Percentiles rank a stretch among this genome's conserved stretches.
These are phyloP conservation scores for Auriscalpium orientale DNA, from an alignment of 768 basidiomycete species.

Conservation along the genomic window DNA sequence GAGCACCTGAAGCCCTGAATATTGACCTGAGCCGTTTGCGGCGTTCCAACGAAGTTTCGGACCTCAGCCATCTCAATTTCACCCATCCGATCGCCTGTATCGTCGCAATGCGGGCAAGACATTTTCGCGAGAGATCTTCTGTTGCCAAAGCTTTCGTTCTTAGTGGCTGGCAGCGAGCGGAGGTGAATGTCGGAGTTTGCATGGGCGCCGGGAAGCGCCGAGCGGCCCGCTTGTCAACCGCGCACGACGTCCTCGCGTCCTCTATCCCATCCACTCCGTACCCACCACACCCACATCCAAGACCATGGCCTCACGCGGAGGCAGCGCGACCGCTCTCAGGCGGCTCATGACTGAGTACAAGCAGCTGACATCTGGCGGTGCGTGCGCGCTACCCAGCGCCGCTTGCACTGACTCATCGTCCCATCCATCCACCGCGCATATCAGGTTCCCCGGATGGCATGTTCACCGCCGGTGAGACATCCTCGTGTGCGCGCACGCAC, in stretches of 20 bases:
- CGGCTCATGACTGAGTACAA: conserved; percentile 92
- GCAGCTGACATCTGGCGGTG: conserved; percentile 74
- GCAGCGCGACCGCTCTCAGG: conserved; percentile 65
- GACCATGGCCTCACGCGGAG: conserved; percentile 48
- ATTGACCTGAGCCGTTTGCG: too few relatives aligned
- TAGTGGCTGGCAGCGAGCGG: too few relatives aligned
- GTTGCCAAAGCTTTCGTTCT: too few relatives aligned
- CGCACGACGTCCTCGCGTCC: not conserved
- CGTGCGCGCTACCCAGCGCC: conserved; percentile 9
- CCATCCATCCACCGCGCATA: not conserved
- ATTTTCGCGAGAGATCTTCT: too few relatives aligned
- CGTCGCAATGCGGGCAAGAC: too few relatives aligned
- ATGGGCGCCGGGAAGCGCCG: too few relatives aligned
- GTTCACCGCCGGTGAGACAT: conserved; percentile 78
- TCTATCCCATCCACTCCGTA: not conserved
- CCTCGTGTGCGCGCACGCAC: conserved; percentile 4
- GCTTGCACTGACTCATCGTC: not conserved
- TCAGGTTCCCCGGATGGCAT: conserved; percentile 85
- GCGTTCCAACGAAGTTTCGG: too few relatives aligned
- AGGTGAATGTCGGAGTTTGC: too few relatives aligned
- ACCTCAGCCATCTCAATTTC: too few relatives aligned
- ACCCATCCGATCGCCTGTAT: too few relatives aligned
- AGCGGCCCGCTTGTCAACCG: not conserved
- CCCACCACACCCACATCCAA: not conserved
- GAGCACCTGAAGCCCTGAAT: too few relatives aligned